Base-by-base conservation (phyloP, 257 asterid species). In the Cinchona pubescens region DNA sequence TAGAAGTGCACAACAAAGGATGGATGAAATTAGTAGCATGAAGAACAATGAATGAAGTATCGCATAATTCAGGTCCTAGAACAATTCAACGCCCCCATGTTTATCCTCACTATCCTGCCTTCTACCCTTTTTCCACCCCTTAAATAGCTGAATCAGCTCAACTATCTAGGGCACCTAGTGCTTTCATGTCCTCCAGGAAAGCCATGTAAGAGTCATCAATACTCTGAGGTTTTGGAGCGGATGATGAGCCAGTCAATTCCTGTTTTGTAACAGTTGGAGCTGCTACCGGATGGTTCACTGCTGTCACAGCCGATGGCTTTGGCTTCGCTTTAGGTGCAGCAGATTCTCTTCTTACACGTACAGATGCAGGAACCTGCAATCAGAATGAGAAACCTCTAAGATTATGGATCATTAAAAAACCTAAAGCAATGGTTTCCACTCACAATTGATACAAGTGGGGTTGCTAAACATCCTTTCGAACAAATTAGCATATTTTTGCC, bases 141-240 rank as follows among this genome's bases (percentile, higher is more conserved):
- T 14, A 23, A 48, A 62, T 21, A 37, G 51, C 49, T 27, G 27
- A 21, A 67, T 67, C 51, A 74, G 59, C 19, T 85, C 90, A 78
- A 34, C 89, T 67, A 76, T 89, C 96, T n/a, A 93, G 93, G 51
- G 98, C 98, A 67, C 98, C 98, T 7, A 93, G 90, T 27, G 92
- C 94, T 79, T 91, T 93, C 98, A 93, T 93, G 82, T 93, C 98
- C 92, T 93, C 96, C 73, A 93, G 82, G 83, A 93, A 93, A 14
- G 97, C 97, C 79, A 70, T 84, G 80, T 93, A 93, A 0, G 98
- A 93, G 82, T 93, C 98, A 68, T 93, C 98, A 27, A 91, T 90
- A 69, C 98, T 93, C 74, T 73, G 91, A 46, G 94, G 93, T 62
- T 89, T 91, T 19, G 84, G 79, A 16, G 87, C 85, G 53, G 92